Conservation (phyloP, 306 rosid species). For the Sicyos baderoa region DNA sequence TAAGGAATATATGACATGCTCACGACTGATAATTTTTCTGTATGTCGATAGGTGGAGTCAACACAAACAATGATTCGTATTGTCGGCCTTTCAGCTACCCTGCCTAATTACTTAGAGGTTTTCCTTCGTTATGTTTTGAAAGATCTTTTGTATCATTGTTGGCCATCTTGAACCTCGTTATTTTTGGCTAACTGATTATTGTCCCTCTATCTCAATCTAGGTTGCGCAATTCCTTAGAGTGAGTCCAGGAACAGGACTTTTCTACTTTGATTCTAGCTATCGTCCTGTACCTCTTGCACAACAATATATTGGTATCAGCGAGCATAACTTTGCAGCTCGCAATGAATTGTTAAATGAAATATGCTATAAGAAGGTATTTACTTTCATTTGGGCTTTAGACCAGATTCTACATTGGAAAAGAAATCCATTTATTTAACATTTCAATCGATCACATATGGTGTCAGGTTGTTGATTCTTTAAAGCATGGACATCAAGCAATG, state of each 20-base stretch:
- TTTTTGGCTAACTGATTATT: not conserved
- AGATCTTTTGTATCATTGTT: slow-evolving; percentile 19
- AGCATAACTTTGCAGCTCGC: slow-evolving; percentile 78
- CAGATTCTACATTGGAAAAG: slow-evolving; percentile 22
- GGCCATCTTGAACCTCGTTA: slow-evolving; percentile 26
- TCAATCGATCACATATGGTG: slow-evolving; percentile 20
- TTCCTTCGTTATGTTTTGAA: slow-evolving; percentile 26
- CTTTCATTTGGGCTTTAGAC: slow-evolving; percentile 19
- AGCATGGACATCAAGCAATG: slow-evolving; percentile 94
- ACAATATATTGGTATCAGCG: slow-evolving; percentile 88
- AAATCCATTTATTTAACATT: slow-evolving; percentile 21
- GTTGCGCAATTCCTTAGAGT: slow-evolving; percentile 96
- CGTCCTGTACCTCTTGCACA: slow-evolving; percentile 99
- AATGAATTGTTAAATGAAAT: slow-evolving; percentile 75
- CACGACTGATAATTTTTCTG: not conserved
- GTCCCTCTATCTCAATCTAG: slow-evolving; percentile 31
- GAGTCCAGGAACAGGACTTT: slow-evolving; percentile 84
- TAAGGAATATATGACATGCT: not conserved
- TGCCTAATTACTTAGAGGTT: slow-evolving; percentile 94
- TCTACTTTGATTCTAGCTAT: slow-evolving; percentile 89
- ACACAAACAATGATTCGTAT: slow-evolving; percentile 92
- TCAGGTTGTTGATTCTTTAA: slow-evolving; percentile 73
- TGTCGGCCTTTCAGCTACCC: slow-evolving; percentile 97
- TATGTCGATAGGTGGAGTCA: slow-evolving; percentile 69
- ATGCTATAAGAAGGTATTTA: slow-evolving; percentile 82